Evolutionary conservation across 352 stramenopile genomes (phyloP).

Genomic region (Globisporangium uncinulatum): DNA sequence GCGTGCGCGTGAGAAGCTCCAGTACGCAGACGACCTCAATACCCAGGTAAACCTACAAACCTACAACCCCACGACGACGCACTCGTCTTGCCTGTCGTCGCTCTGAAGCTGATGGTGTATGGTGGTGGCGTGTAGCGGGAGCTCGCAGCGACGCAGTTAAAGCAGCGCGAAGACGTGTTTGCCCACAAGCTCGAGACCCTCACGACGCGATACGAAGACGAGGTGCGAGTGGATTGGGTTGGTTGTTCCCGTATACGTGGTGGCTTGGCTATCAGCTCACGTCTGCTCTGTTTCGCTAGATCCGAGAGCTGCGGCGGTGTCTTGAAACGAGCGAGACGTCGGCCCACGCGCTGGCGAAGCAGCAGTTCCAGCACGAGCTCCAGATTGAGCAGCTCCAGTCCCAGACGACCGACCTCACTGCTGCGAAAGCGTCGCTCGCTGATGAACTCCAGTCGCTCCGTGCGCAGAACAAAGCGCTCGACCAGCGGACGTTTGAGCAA

Average conservation of each 20-base stretch:
- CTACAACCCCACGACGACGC: too few species aligned
- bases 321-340: constrained; percentile 43
- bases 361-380: constrained; percentile 77
- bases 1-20: constrained; percentile 59
- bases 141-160: constrained; percentile 34
- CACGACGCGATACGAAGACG: constrained; percentile 49
- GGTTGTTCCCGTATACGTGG: too few species aligned
- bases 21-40: constrained; percentile 63
- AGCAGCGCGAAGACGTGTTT: constrained; percentile 57
- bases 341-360: constrained; percentile 55
- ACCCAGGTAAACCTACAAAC: constrained; percentile 20
- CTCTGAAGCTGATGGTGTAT: neutral
- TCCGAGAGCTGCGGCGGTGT: constrained; percentile 35
- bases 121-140: constrained; percentile 23
- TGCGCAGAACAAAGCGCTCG: constrained; percentile 72
- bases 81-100: neutral
- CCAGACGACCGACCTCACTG: constrained; percentile 54
- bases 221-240: constrained; percentile 47
- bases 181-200: constrained; percentile 63
- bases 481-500: constrained; percentile 72
- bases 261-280: neutral
- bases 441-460: constrained; percentile 54
- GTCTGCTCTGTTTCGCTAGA: constrained; percentile 20
- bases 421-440: constrained; percentile 29
- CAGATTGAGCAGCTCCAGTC: constrained; percentile 64